These are phyloP conservation scores for Entomophthora muscae DNA, from an alignment of 371 early-diverging fungal species.

Conservation along the genomic window DNA sequence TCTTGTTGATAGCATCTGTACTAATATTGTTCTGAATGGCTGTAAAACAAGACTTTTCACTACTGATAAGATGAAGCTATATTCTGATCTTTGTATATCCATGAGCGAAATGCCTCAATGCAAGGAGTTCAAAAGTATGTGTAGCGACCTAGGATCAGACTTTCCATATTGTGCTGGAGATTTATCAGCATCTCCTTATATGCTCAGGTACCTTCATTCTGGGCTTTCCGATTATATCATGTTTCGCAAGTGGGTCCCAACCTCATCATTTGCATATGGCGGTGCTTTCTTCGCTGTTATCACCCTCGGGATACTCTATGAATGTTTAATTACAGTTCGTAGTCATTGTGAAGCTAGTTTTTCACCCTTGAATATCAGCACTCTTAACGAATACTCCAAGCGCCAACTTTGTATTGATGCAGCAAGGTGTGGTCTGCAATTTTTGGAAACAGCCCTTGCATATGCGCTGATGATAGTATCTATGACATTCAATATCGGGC, in stretches of 20 bases:
- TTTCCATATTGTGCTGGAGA: conserved; percentile 9
- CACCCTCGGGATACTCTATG: conserved; percentile 19
- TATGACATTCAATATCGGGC: conserved; percentile 46
- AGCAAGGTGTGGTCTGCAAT: conserved; percentile 14
- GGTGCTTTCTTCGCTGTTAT: conserved; percentile 22
- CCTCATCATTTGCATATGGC: conserved; percentile 15
- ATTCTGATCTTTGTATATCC: conserved; percentile 24
- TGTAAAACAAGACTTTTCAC: conserved; percentile 22
- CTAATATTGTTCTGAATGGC: conserved; percentile 35
- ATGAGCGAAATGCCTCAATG: conserved; percentile 45
- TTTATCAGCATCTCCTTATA: conserved; percentile 21
- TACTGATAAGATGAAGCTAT: conserved; percentile 22
- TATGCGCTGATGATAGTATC: conserved; percentile 40
- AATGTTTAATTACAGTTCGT: conserved; percentile 17
- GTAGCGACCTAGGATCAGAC: conserved; percentile 9
- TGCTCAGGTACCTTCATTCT: conserved; percentile 46
- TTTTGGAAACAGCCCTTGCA: conserved; percentile 20
- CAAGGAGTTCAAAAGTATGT: conserved; percentile 23
- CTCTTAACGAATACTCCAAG: neutral
- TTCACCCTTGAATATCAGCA: conserved; percentile 10
- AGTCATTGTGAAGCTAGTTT: conserved; percentile 16
- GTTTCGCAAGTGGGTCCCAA: conserved; percentile 24
- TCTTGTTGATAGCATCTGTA: conserved; percentile 30
- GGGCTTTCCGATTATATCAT: conserved; percentile 29
- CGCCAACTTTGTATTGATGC: conserved; percentile 3